Conservation (phyloP, 441 rosid species). For the Adansonia grandidieri region DNA sequence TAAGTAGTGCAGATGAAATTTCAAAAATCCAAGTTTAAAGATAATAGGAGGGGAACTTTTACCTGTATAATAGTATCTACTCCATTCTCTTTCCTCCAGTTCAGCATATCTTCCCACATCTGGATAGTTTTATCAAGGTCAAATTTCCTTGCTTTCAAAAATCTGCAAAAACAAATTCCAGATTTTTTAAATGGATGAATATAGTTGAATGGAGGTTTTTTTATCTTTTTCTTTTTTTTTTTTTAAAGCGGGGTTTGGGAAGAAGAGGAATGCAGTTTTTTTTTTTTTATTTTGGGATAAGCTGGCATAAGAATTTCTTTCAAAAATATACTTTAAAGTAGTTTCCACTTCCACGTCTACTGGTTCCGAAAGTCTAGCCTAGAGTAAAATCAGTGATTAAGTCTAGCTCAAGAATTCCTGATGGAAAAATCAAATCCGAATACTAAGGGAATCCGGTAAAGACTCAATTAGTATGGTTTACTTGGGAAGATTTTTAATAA, state of each 20-base stretch:
- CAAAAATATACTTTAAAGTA: neutral
- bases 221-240: neutral
- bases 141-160: constrained; percentile 85
- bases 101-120: constrained; percentile 96
- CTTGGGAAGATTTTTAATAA: too few species aligned
- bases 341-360: constrained; percentile 8
- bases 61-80: constrained; percentile 87
- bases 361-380: constrained; percentile 7
- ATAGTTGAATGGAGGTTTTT: neutral
- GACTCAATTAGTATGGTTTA: too few species aligned
- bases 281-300: neutral
- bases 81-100: constrained; percentile 81
- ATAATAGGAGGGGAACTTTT: constrained; percentile 30
- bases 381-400: neutral
- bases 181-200: constrained; percentile 14
- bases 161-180: constrained; percentile 49
- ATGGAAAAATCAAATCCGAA: too few species aligned
- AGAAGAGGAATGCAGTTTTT: too few species aligned
- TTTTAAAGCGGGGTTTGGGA: too few species aligned
- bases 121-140: constrained; percentile 72
- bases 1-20: constrained; percentile 7
- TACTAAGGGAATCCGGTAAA: neutral
- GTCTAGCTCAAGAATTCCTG: neutral
- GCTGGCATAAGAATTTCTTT: neutral
- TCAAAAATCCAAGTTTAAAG: constrained; percentile 12